These are phyloP conservation scores for Papilionanthe hybrid DNA, from an alignment of 116 monocot species.

Conservation along the genomic window DNA sequence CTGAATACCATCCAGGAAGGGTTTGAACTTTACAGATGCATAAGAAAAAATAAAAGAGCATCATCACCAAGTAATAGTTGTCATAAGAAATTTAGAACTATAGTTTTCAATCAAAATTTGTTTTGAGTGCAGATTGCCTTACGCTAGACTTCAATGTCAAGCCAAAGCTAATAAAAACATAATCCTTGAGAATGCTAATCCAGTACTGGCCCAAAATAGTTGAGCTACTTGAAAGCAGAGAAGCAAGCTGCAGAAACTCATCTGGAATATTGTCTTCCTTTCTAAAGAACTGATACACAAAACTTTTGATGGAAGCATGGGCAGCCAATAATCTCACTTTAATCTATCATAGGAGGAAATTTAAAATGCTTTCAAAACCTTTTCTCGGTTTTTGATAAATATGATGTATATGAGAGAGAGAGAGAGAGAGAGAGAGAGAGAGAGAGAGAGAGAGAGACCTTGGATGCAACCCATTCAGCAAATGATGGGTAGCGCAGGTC, in stretches of 20 bases:
- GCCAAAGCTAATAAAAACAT: constrained; percentile 56
- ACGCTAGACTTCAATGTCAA: constrained; percentile 54
- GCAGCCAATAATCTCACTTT: constrained; percentile 84
- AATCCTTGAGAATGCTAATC: constrained; percentile 77
- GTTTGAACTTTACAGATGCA: constrained; percentile 53
- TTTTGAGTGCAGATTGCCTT: constrained; percentile 19
- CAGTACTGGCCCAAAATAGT: constrained; percentile 71
- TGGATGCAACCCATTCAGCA: constrained; percentile 96
- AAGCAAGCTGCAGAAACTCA: constrained; percentile 72
- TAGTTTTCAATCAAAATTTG: neutral
- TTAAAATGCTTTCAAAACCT: neutral
- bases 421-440: constrained; percentile 1
- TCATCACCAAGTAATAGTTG: neutral
- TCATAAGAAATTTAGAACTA: neutral
- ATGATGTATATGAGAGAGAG: neutral
- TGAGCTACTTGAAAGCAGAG: constrained; percentile 68
- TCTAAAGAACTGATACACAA: constrained; percentile 55
- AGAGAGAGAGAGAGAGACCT: constrained; percentile 38
- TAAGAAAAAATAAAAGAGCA: constrained; percentile 5
- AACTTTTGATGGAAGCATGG: constrained; percentile 91
- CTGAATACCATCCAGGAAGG: constrained; percentile 95
- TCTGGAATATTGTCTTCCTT: constrained; percentile 43
- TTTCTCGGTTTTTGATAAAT: neutral
- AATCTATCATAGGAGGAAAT: constrained; percentile 42
- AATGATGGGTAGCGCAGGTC: constrained; percentile 95